Base-by-base conservation (phyloP, 495 filamentous ascomycete species). In the Emericellopsis terricola region DNA sequence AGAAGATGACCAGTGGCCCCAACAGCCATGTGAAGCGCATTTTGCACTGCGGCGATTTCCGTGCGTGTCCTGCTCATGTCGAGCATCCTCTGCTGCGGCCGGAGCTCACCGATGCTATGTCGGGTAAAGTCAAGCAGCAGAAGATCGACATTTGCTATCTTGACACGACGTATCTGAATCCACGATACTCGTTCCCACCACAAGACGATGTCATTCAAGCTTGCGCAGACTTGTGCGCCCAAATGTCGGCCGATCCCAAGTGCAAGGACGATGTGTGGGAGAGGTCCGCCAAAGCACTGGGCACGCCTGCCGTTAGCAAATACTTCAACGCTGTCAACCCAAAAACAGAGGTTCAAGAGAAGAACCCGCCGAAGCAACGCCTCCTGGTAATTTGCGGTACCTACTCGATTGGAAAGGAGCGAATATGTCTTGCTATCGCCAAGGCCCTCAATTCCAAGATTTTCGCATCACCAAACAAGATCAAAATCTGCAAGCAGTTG, bases 371-470 rank as follows among this genome's bases (percentile, higher is more conserved):
- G n/a, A 49, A 44, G 14, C 34, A 50, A 28, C 73, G 82, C 15
- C 66, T 99, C 6, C 68, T 99, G 2, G 79, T 99, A 14, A 71
- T 99, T 7, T 84, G 94, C 40, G 89, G 89, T 36, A 99, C 89
- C 2, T 99, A 99, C 59, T 82, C 74, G 39, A 99, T 99, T 43
- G 89, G 89, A 52, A 99, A 99, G 59, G 89, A 99, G 52, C 76
- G 84, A 36, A 81, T 99, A 45, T 96, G 89, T 52, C 55, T 91
- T 14, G 87, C 82, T 36, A 89, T 96, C 39, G 89, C 89, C 6
- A 65, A 71, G 37, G 87, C 89, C 2, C 72, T 97, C 8, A 62
- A 73, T 29, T 78, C 76, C 47, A 94, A 93, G 49, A 96, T 97
- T 49, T 97, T 77, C 46, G 87, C 91, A 0, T 71, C 81, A 1